Evolutionary conservation across 2,329 filamentous ascomycete genomes (phyloP).

Genomic region (Malbranchea zuffiana): DNA sequence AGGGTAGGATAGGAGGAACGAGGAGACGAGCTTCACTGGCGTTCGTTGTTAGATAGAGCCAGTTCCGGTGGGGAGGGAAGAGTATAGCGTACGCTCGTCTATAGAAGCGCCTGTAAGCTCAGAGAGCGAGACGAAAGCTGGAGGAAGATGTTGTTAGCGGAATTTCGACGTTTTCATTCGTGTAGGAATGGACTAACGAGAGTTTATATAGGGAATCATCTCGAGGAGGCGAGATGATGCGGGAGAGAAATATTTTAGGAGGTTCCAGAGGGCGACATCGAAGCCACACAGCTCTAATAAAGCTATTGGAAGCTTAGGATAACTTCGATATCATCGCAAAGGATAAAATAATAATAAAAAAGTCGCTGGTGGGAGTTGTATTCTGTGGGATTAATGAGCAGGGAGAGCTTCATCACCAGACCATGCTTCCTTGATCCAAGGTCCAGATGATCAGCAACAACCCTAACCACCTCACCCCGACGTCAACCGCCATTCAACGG

Average conservation of each 20-base stretch:
- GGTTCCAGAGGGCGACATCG: neutral
- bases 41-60: neutral
- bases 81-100: constrained; percentile 46
- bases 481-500: too few relatives aligned
- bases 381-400: too few relatives aligned
- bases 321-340: too few relatives aligned
- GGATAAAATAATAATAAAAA: too few relatives aligned
- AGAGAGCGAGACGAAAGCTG: constrained; percentile 52
- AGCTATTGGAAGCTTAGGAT: too few relatives aligned
- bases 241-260: neutral
- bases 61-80: neutral
- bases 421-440: too few relatives aligned
- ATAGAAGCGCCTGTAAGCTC: constrained; percentile 49
- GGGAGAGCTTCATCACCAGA: too few relatives aligned
- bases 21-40: constrained; percentile 82
- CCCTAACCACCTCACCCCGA: too few relatives aligned
- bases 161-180: too few relatives aligned
- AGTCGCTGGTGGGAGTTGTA: too few relatives aligned
- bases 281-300: neutral
- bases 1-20: constrained; percentile 85
- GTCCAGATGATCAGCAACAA: too few relatives aligned
- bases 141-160: constrained; percentile 14
- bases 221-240: constrained; percentile 12
- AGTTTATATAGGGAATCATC: constrained; percentile 56
- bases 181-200: constrained; percentile 34